phyloP scores from a whole-genome alignment of 2,329 filamentous ascomycete species.

The Ceratocystis huliohia region DNA sequence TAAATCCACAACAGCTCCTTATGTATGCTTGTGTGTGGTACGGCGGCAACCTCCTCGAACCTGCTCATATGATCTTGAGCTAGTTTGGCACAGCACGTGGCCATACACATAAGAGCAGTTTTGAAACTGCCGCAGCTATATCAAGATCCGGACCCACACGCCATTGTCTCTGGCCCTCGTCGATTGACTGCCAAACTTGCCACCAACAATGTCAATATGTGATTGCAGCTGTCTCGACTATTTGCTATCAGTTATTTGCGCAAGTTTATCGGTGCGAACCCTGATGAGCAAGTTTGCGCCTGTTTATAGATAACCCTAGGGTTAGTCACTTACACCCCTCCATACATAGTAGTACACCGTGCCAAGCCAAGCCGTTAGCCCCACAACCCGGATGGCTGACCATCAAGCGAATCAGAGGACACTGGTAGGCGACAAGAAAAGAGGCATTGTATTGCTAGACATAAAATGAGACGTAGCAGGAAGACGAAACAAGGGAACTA shows the following conservation, averaged over 20 bases:
- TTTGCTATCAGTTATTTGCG: constrained; percentile 11
- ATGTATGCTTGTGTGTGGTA: not conserved
- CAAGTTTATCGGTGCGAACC: constrained; percentile 20
- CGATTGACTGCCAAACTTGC: not conserved
- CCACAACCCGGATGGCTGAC: constrained; percentile 14
- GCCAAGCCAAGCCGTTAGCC: not conserved
- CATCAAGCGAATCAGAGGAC: not conserved
- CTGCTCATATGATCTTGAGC: constrained; percentile 7
- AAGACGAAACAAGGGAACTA: not conserved
- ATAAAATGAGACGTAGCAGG: not conserved
- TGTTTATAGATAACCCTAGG: constrained; percentile 18
- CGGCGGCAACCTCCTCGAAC: not conserved
- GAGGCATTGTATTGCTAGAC: not conserved
- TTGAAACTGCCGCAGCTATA: not conserved
- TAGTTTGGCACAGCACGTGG: constrained; percentile 9
- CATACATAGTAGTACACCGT: not conserved
- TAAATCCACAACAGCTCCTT: not conserved
- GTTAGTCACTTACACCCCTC: constrained; percentile 13
- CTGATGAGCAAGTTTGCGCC: constrained; percentile 24
- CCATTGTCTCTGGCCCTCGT: too few species aligned
- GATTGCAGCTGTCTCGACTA: not conserved
- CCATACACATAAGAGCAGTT: not conserved
- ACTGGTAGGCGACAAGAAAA: not conserved
- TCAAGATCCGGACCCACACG: not conserved
- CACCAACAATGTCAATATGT: too few species aligned